A percentile compares a stretch with the other conserved stretches of the same genome.
These are phyloP conservation scores for Phytophthora hibernalis DNA, from an alignment of 352 stramenopile genomes.

Conservation along the genomic window DNA sequence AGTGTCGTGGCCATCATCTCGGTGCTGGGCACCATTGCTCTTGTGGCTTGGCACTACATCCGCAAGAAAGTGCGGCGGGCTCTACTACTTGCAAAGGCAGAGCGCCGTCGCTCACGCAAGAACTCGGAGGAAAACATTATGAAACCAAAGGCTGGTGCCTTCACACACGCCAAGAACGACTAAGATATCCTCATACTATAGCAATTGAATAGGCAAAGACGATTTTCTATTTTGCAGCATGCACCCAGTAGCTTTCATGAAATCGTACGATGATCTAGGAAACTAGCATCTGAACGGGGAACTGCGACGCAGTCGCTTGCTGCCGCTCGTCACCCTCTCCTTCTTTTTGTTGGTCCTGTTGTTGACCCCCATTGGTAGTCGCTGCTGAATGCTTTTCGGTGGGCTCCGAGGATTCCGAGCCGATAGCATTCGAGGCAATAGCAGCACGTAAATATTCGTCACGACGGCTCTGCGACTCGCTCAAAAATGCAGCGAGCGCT, in stretches of 20 bases:
- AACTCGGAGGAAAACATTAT: constrained; percentile 63
- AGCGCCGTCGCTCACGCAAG: constrained; percentile 85
- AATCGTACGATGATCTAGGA: constrained; percentile 45
- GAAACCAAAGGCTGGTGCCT: constrained; percentile 61
- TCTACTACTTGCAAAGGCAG: constrained; percentile 91
- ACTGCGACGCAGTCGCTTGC: constrained; percentile 43
- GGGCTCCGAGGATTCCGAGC: not conserved
- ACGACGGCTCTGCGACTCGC: constrained; percentile 47
- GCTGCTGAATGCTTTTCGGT: constrained; percentile 13
- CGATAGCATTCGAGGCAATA: constrained; percentile 37
- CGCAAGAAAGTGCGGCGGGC: constrained; percentile 79
- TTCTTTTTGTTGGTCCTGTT: constrained; percentile 18
- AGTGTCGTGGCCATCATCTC: constrained; percentile 79
- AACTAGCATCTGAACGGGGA: constrained; percentile 75
- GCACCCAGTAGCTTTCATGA: constrained; percentile 13
- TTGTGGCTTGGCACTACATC: constrained; percentile 89
- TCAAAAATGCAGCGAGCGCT: constrained; percentile 35
- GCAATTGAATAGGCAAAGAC: constrained; percentile 31
- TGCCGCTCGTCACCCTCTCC: constrained; percentile 24
- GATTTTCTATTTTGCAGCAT: constrained; percentile 29
- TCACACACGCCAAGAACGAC: constrained; percentile 66
- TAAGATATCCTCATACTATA: constrained; percentile 24
- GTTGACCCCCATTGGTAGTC: constrained; percentile 6
- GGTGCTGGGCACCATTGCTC: constrained; percentile 65
- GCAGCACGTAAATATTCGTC: constrained; percentile 54